Evolutionary conservation across 2,329 filamentous ascomycete genomes (phyloP), one percentile per base, ranked within the genome.

Genomic region (Hypoxylon sp.): DNA sequence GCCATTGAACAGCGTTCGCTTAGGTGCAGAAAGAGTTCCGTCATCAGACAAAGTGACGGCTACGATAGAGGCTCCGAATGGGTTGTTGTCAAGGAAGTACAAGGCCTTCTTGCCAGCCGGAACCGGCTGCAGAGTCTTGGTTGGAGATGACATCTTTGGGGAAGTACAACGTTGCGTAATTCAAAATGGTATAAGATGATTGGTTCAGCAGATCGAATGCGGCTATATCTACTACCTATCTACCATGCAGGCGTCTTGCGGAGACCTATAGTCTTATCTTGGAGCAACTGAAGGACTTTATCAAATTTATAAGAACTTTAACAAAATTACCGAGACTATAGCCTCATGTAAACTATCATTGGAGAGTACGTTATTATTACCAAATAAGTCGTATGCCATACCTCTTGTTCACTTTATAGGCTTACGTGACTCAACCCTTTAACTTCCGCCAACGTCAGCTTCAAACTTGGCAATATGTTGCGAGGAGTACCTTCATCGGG

Each of bases 41-140:
- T 65, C 51, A 14, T 23, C 19, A 7, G 25, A 23, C 21, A 65
- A 21, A 17, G 25, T 49, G 6, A 65, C 13, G 2, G 63, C 53
- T 11, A 62, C 51, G 34, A 65, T 65, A 28, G 45, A 50, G 14
- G 63, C 32, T 19, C 63, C 63, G 36, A 32, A 30, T 2, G 63
- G 63, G 19, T 51, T 55, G 28, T 65, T 65, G 19, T 65, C 63
- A 19, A 65, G 60, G 28, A 67, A 63, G 43, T 63, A 67, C 21
- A 67, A 25, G 4, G 53, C 59, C 36, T 50, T 57, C 10, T 25
- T 36, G 6, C 17, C 7, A 13, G 41, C 53, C 19, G 53, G 53
- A n/a, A 57, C 45, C 41, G 17, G 41, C 28, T 48, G 28, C 28
- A 36, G 11, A 14, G 45, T 25, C 25, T 28, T 17, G 10, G 21